Evolutionary conservation across 2,329 filamentous ascomycete species (phyloP), one percentile per base, ranked within the genome.

Genomic region (Alternaria angustiovoidea): DNA sequence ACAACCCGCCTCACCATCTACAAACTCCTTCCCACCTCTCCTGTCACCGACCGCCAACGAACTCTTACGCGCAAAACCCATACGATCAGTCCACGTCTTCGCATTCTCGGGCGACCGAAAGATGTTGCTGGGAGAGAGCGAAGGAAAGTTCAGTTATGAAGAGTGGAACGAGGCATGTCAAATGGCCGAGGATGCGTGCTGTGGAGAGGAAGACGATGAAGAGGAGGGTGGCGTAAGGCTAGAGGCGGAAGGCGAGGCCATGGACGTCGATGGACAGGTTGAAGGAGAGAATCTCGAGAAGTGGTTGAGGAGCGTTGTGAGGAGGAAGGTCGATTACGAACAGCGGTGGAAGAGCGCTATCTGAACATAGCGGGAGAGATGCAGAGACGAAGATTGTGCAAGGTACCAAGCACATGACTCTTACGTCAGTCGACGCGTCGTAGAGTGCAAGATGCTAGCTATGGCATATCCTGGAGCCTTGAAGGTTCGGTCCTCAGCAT

Each of bases 21-120:
- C 61, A 42, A 72, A 58, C 63, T 75, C 38, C 72, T 93, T 62
- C 55, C 64, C 61, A 52, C 78, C 46, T 72, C 81, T 62, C 74
- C 79, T 57, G 74, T 79, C 78, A 55, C 93, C 93, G 7, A 87
- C 86, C 4, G 83, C 87, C 6, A 82, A 86, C 22, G 84, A 91
- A 61, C 83, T 89, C 46, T 83, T 87, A 65, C 80, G 81, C 46
- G 89, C 91, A 11, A 84, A 81, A 56, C 96, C 93, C 3, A 81
- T 93, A 43, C 92, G 96, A 74, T 96, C 93, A 5, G 80, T 92
- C 22, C 94, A 97, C 75, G 92, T 91, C n/a, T 84, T 97, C 59
- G 90, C 89, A 6, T 96, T 95, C 75, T 90, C 89, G 0, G 72
- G 68, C 4, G 63, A 75, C n/a, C 87, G 89, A 8, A 88, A 92